A percentile compares a stretch with the other conserved stretches of the same genome.
Conservation (phyloP, 768 basidiomycete genomes). For the Amanita jacksonii region DNA sequence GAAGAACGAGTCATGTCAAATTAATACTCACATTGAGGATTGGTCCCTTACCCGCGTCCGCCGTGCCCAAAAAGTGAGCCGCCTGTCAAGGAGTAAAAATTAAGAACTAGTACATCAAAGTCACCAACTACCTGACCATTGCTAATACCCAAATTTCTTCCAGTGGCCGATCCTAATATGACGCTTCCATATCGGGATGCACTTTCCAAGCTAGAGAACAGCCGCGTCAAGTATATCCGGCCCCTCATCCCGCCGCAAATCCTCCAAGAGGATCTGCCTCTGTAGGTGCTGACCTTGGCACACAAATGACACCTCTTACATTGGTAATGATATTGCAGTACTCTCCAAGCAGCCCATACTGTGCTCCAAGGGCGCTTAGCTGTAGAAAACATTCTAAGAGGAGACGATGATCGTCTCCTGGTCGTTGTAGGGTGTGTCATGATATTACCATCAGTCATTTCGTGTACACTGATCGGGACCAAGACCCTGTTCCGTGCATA, state of each 20-base stretch:
- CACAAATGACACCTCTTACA: too few species aligned
- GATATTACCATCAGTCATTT: not conserved
- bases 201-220: conserved; percentile 74
- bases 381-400: conserved; percentile 70
- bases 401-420: conserved; percentile 85
- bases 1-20: too few species aligned
- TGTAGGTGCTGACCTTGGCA: conserved; percentile 32
- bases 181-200: conserved; percentile 74
- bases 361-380: conserved; percentile 77
- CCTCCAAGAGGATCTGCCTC: conserved; percentile 84
- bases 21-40: too few species aligned
- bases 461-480: not conserved
- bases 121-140: not conserved
- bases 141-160: conserved; percentile 7
- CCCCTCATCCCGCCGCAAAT: conserved; percentile 94
- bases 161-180: conserved; percentile 48
- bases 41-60: too few species aligned
- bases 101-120: not conserved
- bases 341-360: conserved; percentile 75
- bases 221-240: conserved; percentile 75
- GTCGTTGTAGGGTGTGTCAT: conserved; percentile 80
- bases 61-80: too few species aligned
- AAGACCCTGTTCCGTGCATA: conserved; percentile 93
- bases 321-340: too few species aligned
- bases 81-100: too few species aligned